These are phyloP conservation scores for Candida ipomoeae DNA, from an alignment of 805 yeast species.

Conservation along the genomic window DNA sequence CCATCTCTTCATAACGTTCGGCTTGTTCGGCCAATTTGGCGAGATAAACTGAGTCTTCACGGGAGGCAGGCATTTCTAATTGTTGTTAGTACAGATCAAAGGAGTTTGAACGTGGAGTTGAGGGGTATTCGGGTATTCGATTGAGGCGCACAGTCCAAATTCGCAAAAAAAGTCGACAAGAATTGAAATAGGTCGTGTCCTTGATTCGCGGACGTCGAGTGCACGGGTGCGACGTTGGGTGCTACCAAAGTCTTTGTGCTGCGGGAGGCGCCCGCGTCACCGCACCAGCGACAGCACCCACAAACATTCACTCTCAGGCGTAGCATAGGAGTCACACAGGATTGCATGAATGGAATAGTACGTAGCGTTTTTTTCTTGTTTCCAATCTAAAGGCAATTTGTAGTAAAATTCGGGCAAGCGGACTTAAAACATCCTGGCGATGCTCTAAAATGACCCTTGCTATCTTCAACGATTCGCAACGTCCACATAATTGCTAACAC, in stretches of 20 bases:
- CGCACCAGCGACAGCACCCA: slow-evolving; percentile 1
- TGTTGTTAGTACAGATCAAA: slow-evolving; percentile 13
- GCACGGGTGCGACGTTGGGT: slow-evolving; percentile 14
- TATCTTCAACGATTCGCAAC: background rate
- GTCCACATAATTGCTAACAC: background rate
- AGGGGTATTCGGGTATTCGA: slow-evolving; percentile 1
- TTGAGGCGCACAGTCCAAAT: slow-evolving; percentile 2
- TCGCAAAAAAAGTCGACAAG: slow-evolving; percentile 18
- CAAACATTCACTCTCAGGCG: background rate
- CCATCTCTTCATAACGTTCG: slow-evolving; percentile 99
- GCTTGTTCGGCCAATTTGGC: slow-evolving; percentile 99
- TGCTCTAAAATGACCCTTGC: background rate
- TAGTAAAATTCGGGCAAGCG: background rate
- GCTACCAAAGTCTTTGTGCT: slow-evolving; percentile 1
- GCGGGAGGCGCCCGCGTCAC: slow-evolving; percentile 1
- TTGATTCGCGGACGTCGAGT: slow-evolving; percentile 18
- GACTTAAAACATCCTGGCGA: background rate
- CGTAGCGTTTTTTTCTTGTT: background rate
- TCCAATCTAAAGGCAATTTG: background rate
- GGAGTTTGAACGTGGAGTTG: slow-evolving; percentile 1
- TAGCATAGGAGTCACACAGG: background rate
- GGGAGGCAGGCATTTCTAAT: slow-evolving; percentile 63
- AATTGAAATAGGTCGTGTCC: slow-evolving; percentile 19
- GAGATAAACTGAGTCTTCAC: slow-evolving; percentile 97
- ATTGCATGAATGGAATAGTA: background rate